Percentiles rank a stretch among this genome's conserved stretches.
phyloP scores from a whole-genome alignment of 2,329 filamentous ascomycete species.

The Monosporascus sp. region DNA sequence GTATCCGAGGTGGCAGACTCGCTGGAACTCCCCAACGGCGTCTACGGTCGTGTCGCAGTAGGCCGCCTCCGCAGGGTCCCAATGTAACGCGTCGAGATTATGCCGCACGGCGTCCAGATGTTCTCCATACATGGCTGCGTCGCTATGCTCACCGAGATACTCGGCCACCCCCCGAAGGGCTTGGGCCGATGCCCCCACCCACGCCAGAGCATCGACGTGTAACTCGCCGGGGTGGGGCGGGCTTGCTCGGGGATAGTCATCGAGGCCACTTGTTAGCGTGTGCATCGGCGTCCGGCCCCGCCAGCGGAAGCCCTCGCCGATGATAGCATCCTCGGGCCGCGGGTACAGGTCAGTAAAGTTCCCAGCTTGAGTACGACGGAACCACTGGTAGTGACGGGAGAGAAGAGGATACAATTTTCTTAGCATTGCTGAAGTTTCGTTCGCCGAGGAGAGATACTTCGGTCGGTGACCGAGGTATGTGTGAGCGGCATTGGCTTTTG shows the following conservation, averaged over 20 bases:
- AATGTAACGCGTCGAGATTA: slow-evolving; percentile 89
- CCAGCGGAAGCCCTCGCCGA: slow-evolving; percentile 88
- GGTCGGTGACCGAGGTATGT: slow-evolving; percentile 87
- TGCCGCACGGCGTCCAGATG: slow-evolving; percentile 69
- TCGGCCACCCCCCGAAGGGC: slow-evolving; percentile 72
- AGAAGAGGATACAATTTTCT: slow-evolving; percentile 55
- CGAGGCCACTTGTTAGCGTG: slow-evolving; percentile 83
- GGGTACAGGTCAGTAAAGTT: slow-evolving; percentile 83
- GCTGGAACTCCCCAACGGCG: slow-evolving; percentile 12
- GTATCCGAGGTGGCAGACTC: slow-evolving; percentile 15
- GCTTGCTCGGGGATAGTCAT: slow-evolving; percentile 89
- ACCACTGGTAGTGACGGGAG: slow-evolving; percentile 86
- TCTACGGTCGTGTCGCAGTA: slow-evolving; percentile 84
- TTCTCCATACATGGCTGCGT: slow-evolving; percentile 64
- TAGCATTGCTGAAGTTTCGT: background rate
- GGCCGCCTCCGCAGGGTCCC: slow-evolving; percentile 69
- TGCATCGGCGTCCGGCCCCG: slow-evolving; percentile 79
- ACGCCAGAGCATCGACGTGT: slow-evolving; percentile 85
- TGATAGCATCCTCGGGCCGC: slow-evolving; percentile 77
- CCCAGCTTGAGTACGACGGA: slow-evolving; percentile 79
- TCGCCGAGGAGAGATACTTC: slow-evolving; percentile 66
- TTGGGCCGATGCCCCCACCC: slow-evolving; percentile 88
- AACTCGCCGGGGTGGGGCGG: slow-evolving; percentile 91
- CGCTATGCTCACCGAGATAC: slow-evolving; percentile 65
- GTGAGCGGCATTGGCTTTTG: slow-evolving; percentile 91